Evolutionary conservation across 352 stramenopile species (phyloP).

Genomic region (Phytophthora idaei): DNA sequence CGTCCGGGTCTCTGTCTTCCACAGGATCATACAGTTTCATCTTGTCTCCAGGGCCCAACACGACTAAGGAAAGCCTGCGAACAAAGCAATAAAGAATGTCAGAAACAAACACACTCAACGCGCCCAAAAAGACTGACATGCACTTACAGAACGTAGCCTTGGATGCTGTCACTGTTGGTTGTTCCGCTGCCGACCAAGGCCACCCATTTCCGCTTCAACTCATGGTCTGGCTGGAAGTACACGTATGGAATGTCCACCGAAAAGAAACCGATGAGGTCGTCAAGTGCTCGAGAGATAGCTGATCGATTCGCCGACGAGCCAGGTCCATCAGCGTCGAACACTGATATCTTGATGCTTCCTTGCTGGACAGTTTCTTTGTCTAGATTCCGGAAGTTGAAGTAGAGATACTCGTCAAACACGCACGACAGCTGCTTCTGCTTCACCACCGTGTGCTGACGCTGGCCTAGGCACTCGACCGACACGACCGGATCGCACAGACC

Average conservation of each 20-base stretch:
- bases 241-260: slow-evolving; percentile 85
- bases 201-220: slow-evolving; percentile 91
- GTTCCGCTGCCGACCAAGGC: slow-evolving; percentile 78
- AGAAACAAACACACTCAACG: neutral
- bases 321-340: slow-evolving; percentile 80
- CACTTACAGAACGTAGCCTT: slow-evolving; percentile 88
- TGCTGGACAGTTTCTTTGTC: slow-evolving; percentile 79
- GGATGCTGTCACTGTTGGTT: slow-evolving; percentile 83
- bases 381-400: slow-evolving; percentile 87
- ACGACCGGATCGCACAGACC: slow-evolving; percentile 90
- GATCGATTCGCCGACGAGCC: slow-evolving; percentile 38
- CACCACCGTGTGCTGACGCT: slow-evolving; percentile 80
- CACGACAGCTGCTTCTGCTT: slow-evolving; percentile 86
- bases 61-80: slow-evolving; percentile 79
- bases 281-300: slow-evolving; percentile 39
- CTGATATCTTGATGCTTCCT: slow-evolving; percentile 78
- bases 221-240: slow-evolving; percentile 86
- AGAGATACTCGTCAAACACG: slow-evolving; percentile 92
- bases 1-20: slow-evolving; percentile 46
- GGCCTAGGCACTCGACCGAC: slow-evolving; percentile 81
- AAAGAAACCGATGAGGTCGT: slow-evolving; percentile 89
- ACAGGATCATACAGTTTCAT: slow-evolving; percentile 62
- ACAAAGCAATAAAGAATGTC: slow-evolving; percentile 10
- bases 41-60: slow-evolving; percentile 87
- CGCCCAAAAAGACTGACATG: neutral